Evolutionary conservation across 495 filamentous ascomycete species (phyloP).

Genomic region (Neurospora terricola): DNA sequence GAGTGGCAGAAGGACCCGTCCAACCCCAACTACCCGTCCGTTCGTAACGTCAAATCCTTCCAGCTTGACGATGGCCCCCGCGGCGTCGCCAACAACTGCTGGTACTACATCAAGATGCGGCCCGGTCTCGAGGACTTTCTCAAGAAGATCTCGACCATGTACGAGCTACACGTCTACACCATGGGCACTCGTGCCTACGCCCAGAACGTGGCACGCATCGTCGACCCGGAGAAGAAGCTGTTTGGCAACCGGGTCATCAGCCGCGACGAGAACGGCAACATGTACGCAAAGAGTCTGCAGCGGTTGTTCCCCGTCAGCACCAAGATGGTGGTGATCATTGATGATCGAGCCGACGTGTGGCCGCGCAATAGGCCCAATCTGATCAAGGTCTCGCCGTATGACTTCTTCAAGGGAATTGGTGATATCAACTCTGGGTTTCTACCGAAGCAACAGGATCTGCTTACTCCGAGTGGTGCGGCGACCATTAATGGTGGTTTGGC

Average conservation of each 20-base stretch:
- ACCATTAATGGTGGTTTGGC: constrained; percentile 6
- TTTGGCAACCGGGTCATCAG: constrained; percentile 94
- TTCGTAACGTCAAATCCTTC: constrained; percentile 79
- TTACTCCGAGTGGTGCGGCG: constrained; percentile 23
- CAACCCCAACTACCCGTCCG: constrained; percentile 84
- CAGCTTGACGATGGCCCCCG: constrained; percentile 80
- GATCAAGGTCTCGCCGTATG: constrained; percentile 88
- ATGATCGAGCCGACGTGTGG: constrained; percentile 98
- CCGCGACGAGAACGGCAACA: constrained; percentile 88
- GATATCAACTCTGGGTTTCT: constrained; percentile 98
- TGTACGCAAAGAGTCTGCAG: constrained; percentile 81
- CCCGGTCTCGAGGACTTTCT: constrained; percentile 81
- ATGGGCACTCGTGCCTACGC: constrained; percentile 98
- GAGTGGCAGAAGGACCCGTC: constrained; percentile 86
- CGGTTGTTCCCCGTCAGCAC: constrained; percentile 93
- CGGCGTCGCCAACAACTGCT: constrained; percentile 53
- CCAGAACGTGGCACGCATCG: constrained; percentile 78
- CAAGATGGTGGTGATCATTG: constrained; percentile 98
- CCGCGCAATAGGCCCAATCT: constrained; percentile 83
- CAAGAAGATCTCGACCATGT: constrained; percentile 65
- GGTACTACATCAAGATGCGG: constrained; percentile 99
- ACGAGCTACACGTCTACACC: constrained; percentile 96
- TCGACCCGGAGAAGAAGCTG: constrained; percentile 80
- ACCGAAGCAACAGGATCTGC: constrained; percentile 74
- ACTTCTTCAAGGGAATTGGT: constrained; percentile 96